Evolutionary conservation across 1,139 yeast genomes (phyloP).

Genomic region (Meyerozyma sp.): DNA sequence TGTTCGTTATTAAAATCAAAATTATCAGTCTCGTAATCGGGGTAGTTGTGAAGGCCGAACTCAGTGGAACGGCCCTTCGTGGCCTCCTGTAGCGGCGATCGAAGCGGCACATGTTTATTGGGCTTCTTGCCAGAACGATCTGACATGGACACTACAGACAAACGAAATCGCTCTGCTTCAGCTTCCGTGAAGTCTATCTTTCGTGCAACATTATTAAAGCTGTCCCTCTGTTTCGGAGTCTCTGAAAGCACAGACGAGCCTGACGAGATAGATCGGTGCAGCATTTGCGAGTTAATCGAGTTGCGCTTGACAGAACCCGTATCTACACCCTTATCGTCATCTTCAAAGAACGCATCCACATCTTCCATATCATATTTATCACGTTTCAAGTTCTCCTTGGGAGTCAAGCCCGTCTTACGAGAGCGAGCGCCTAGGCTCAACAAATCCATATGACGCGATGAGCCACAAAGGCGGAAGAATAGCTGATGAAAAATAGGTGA

Average conservation of each 20-base stretch:
- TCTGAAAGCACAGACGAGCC: neutral
- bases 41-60: slow-evolving; percentile 3
- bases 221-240: slow-evolving; percentile 4
- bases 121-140: slow-evolving; percentile 14
- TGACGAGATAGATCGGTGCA: neutral
- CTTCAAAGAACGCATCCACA: slow-evolving; percentile 64
- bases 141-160: slow-evolving; percentile 24
- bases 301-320: slow-evolving; percentile 4
- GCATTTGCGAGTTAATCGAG: neutral
- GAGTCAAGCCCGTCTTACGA: slow-evolving; percentile 56
- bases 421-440: slow-evolving; percentile 50
- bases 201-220: slow-evolving; percentile 25
- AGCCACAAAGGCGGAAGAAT: neutral
- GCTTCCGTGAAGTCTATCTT: slow-evolving; percentile 35
- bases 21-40: slow-evolving; percentile 8
- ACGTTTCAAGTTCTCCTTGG: slow-evolving; percentile 44
- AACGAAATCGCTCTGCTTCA: slow-evolving; percentile 30
- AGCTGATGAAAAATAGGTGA: neutral
- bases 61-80: slow-evolving; percentile 4
- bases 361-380: slow-evolving; percentile 78
- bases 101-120: slow-evolving; percentile 27
- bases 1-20: slow-evolving; percentile 6
- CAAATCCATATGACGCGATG: slow-evolving; percentile 32
- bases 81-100: slow-evolving; percentile 28
- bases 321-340: slow-evolving; percentile 31